These are phyloP conservation scores for Chrysopogon serrulatus DNA, from an alignment of 176 grass and related monocot species.

Conservation along the genomic window DNA sequence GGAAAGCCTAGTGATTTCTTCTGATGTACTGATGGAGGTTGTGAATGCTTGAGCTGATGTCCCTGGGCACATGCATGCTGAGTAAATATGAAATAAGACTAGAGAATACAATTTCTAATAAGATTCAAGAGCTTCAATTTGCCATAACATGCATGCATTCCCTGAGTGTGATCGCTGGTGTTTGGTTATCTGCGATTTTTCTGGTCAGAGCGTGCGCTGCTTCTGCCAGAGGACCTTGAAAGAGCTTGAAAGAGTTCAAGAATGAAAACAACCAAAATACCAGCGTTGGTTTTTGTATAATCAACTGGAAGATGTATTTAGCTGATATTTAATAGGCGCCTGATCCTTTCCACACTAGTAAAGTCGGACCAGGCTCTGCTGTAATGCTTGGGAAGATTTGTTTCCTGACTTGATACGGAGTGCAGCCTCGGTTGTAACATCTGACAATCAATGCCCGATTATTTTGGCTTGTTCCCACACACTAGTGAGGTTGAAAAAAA, in stretches of 20 bases:
- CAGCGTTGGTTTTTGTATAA: no score
- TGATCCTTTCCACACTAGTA: not conserved
- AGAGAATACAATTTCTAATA: not conserved
- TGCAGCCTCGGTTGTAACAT: no score
- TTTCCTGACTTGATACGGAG: no score
- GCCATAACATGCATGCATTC: not conserved
- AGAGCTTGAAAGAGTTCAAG: not conserved
- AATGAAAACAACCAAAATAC: not conserved
- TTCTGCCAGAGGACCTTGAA: not conserved
- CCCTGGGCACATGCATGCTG: not conserved
- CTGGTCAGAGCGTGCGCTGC: not conserved
- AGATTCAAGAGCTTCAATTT: not conserved
- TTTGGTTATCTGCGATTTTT: not conserved
- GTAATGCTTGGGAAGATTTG: no score
- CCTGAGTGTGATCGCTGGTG: not conserved
- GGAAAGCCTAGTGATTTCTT: conserved; percentile 80
- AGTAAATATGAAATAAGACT: conserved; percentile 7
- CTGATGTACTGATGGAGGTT: conserved; percentile 7
- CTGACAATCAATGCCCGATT: no score
- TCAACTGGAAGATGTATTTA: no score
- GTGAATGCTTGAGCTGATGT: not conserved
- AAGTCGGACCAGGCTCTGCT: no score
- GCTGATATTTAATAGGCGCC: no score
- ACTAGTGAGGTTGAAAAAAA: no score
- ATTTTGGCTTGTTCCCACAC: no score